phyloP scores from a whole-genome alignment of 2,329 filamentous ascomycete genomes.

The Colletotrichum shisoi region DNA sequence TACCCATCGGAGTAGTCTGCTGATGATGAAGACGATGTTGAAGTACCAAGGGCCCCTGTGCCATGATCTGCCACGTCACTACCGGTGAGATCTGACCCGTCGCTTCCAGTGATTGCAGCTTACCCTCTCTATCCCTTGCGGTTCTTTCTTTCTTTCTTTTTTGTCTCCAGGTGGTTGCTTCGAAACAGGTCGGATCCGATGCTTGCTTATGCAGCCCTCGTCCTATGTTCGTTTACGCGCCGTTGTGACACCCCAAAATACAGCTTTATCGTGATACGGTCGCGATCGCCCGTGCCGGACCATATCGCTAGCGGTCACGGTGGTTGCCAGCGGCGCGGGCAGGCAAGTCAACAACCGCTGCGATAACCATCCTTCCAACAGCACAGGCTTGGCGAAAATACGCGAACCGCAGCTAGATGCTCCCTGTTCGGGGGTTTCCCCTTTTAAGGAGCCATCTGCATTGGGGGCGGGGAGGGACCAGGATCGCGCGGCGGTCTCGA shows the following conservation, averaged over 20 bases:
- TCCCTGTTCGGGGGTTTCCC: not conserved
- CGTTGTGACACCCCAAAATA: not conserved
- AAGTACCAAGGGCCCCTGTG: conserved; percentile 22
- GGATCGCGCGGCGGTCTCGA: conserved; percentile 33
- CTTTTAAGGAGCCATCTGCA: conserved; percentile 20
- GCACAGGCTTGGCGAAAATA: not conserved
- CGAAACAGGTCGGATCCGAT: conserved; percentile 31
- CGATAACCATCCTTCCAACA: not conserved
- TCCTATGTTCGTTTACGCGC: conserved; percentile 19
- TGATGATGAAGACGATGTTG: conserved; percentile 12
- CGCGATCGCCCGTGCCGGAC: conserved; percentile 20
- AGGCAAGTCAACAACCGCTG: conserved; percentile 11
- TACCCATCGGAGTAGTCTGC: conserved; percentile 15
- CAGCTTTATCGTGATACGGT: conserved; percentile 15
- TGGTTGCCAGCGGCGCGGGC: conserved; percentile 4
- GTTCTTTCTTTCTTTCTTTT: not conserved
- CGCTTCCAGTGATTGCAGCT: conserved; percentile 11
- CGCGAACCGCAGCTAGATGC: not conserved
- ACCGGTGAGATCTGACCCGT: conserved; percentile 36
- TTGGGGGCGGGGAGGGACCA: conserved; percentile 24
- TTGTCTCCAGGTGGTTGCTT: conserved; percentile 2
- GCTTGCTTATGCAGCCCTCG: conserved; percentile 19
- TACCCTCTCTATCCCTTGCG: not conserved
- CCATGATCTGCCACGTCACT: conserved; percentile 34
- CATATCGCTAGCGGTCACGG: conserved; percentile 1